phyloP scores from a whole-genome alignment of 148 eudicot genomes.

The Camellia granthamiana region DNA sequence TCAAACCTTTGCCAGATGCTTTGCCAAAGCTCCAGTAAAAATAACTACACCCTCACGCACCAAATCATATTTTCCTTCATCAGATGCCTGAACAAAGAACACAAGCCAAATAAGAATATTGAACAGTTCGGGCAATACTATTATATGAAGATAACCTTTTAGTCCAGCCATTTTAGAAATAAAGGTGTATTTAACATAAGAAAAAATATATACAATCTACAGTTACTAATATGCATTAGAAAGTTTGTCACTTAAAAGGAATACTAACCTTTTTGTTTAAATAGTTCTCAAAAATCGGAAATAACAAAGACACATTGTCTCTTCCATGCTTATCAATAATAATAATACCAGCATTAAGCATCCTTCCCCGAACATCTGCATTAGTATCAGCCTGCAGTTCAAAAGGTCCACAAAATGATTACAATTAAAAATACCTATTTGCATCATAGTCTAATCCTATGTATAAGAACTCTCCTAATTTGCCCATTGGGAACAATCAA shows the following conservation, averaged over 20 bases:
- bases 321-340: conserved; percentile 95
- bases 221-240: background rate
- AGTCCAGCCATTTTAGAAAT: background rate
- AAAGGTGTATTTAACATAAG: background rate
- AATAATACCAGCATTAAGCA: conserved; percentile 94
- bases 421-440: background rate
- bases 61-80: conserved; percentile 89
- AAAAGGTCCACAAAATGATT: conserved; percentile 8
- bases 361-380: conserved; percentile 94
- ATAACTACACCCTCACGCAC: conserved; percentile 99
- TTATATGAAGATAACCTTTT: background rate
- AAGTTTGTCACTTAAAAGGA: conserved; percentile 1
- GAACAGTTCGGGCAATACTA: background rate
- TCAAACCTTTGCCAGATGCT: conserved; percentile 79
- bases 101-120: conserved; percentile 10
- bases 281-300: conserved; percentile 96
- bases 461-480: background rate
- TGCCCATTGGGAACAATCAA: background rate
- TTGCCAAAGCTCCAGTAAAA: conserved; percentile 95
- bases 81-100: conserved; percentile 55
- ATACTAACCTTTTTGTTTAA: conserved; percentile 83
- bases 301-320: conserved; percentile 82
- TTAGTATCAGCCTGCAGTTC: conserved; percentile 81
- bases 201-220: background rate
- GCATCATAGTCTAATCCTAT: background rate